A percentile compares a stretch with the other conserved stretches of the same genome.
These are phyloP conservation scores for Boletus rubescentipes DNA, from an alignment of 768 basidiomycete species.

Conservation along the genomic window DNA sequence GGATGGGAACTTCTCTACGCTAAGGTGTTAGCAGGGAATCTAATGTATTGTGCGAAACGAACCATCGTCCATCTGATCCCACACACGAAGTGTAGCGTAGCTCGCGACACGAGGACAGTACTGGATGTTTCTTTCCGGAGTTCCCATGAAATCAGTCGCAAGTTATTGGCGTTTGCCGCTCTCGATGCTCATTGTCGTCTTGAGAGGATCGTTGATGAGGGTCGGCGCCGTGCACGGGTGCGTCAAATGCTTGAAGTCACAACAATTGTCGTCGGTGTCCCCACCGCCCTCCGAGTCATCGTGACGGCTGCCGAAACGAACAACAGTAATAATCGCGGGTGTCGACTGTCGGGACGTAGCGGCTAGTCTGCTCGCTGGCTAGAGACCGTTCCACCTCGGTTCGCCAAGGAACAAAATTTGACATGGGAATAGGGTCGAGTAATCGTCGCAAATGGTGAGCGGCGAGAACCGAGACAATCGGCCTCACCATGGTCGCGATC, in stretches of 20 bases:
- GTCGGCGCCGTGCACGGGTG: background rate
- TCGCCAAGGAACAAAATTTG: background rate
- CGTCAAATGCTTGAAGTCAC: background rate
- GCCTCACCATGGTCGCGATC: too few species aligned
- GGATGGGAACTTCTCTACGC: conserved; percentile 6
- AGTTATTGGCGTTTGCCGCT: background rate
- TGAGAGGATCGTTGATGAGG: background rate
- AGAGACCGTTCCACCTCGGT: background rate
- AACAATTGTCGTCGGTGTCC: background rate
- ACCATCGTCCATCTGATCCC: conserved; percentile 8
- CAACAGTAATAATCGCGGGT: background rate
- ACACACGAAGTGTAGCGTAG: background rate
- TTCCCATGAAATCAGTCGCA: background rate
- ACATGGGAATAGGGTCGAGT: background rate
- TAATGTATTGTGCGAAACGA: background rate
- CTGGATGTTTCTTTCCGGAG: background rate
- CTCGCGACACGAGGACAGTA: conserved; percentile 7
- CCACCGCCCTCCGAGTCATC: background rate
- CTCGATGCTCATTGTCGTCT: conserved; percentile 2
- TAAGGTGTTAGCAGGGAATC: background rate
- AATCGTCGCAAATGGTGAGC: background rate
- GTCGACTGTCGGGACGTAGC: background rate
- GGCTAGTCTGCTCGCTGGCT: background rate
- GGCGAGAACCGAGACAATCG: too few species aligned
- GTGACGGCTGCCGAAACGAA: background rate